Evolutionary conservation across 805 yeast genomes (phyloP).

Genomic region (Diddensiella transvaalensis): DNA sequence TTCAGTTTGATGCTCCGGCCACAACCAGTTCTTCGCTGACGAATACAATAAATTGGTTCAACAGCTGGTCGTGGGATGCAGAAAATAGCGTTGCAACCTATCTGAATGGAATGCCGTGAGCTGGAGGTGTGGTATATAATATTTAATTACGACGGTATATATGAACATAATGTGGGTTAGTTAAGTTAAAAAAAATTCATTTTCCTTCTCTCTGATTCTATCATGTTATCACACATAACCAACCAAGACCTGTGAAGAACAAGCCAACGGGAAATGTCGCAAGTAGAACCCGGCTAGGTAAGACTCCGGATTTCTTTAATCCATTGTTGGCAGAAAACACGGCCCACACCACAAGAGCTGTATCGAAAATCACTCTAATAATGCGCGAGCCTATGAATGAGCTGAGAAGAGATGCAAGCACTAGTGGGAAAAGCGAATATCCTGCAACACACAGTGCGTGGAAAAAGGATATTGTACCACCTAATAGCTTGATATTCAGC

Average conservation of each 20-base stretch:
- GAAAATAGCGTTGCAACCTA: constrained; percentile 16
- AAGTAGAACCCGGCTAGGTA: constrained; percentile 55
- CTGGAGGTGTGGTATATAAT: background rate
- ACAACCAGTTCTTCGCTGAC: background rate
- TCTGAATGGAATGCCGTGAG: constrained; percentile 4
- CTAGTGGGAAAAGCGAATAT: constrained; percentile 64
- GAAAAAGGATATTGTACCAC: constrained; percentile 59
- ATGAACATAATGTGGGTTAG: too few relatives aligned
- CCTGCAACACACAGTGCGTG: constrained; percentile 69
- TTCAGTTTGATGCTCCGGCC: background rate
- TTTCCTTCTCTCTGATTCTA: too few relatives aligned
- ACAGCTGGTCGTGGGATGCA: constrained; percentile 21
- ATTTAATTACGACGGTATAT: too few relatives aligned
- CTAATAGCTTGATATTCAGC: constrained; percentile 59
- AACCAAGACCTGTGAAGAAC: constrained; percentile 58
- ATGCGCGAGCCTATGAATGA: constrained; percentile 47
- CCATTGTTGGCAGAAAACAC: constrained; percentile 60
- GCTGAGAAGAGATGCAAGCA: constrained; percentile 49
- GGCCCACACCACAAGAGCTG: constrained; percentile 56
- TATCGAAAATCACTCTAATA: constrained; percentile 46
- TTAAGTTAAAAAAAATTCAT: too few relatives aligned
- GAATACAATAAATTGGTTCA: constrained; percentile 20
- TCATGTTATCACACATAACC: constrained; percentile 60
- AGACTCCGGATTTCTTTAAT: constrained; percentile 58
- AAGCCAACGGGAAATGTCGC: constrained; percentile 66